Percentiles rank a stretch among this genome's conserved stretches.
Conservation (phyloP, 2,329 filamentous ascomycete genomes). For the Ophiostoma triangulosporum region DNA sequence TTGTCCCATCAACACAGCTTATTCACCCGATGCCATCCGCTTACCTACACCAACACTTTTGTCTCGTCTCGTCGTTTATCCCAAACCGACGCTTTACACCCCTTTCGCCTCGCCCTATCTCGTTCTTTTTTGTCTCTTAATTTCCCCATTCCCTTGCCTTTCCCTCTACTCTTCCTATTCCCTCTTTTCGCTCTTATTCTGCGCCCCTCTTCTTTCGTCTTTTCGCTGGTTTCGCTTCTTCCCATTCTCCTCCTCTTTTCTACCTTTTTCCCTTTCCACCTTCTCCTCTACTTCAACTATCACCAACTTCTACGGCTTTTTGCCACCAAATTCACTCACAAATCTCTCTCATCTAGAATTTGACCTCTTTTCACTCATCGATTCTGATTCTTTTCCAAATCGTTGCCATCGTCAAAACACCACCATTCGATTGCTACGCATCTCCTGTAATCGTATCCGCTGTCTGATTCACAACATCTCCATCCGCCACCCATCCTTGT, state of each 20-base stretch:
- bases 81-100: too few species aligned
- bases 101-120: slow-evolving; percentile 15
- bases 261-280: slow-evolving; percentile 16
- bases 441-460: slow-evolving; percentile 19
- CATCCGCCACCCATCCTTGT: slow-evolving; percentile 10
- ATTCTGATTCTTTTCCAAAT: slow-evolving; percentile 16
- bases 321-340: neutral
- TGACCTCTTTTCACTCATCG: slow-evolving; percentile 28
- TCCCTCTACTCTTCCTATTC: neutral
- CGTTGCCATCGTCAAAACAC: slow-evolving; percentile 22
- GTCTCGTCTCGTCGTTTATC: slow-evolving; percentile 12
- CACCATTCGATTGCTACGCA: slow-evolving; percentile 22
- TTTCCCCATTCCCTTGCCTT: neutral
- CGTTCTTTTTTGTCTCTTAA: neutral
- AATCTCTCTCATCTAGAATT: slow-evolving; percentile 15
- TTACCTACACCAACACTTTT: too few species aligned
- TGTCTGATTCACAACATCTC: slow-evolving; percentile 15
- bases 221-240: slow-evolving; percentile 5
- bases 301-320: slow-evolving; percentile 13
- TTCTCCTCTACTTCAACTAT: slow-evolving; percentile 17
- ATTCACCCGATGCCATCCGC: too few species aligned
- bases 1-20: neutral
- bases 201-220: slow-evolving; percentile 9
- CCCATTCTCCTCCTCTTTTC: slow-evolving; percentile 2
- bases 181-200: slow-evolving; percentile 15